Evolutionary conservation across 129 eudicot genomes (phyloP), one percentile per base, ranked within the genome.

Genomic region (Mikania micrantha): DNA sequence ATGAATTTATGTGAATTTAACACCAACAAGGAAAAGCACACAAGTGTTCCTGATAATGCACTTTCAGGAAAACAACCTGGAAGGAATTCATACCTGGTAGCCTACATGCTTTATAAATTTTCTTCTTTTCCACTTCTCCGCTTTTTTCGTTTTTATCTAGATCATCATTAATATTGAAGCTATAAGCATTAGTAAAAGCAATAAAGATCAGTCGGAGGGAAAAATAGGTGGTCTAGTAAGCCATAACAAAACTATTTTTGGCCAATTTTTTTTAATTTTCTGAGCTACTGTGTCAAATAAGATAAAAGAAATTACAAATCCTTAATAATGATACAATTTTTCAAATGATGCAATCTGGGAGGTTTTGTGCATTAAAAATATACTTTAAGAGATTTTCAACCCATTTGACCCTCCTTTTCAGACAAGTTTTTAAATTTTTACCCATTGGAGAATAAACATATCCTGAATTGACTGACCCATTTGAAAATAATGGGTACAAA

Each of bases 1-100:
- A 60, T 10, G 66, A 70, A 25, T 21, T 69, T 65, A 54, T 25
- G 5, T 73, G 5, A 20, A 29, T 0, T 36, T 10, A 52, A 39
- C 64, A 64, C 32, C 71, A 62, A 63, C n/a, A 64, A 47, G 20
- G 19, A 13, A 19, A 44, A 32, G 77, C 25, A 45, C 58, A 41
- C 2, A 66, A 32, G 21, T 66, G 66, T 48, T 77, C 59, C 74
- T 50, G 40, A 49, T 76, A 2, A 24, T 69, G 16, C 52, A 16
- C 29, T 64, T 29, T 32, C 22, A 40, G 34, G 31, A 42, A 53
- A 64, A 77, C 27, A 56, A 28, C 44, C 70, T n/a, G 67, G 54
- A 54, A 77, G 45, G 62, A 36, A 25, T 57, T 48, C 63, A 39
- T 77, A 88, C 93, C 93, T 85, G 78, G 82, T 67, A 64, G 49